Conservation (phyloP, 306 rosid species). For the Hylodesmum podocarpum region DNA sequence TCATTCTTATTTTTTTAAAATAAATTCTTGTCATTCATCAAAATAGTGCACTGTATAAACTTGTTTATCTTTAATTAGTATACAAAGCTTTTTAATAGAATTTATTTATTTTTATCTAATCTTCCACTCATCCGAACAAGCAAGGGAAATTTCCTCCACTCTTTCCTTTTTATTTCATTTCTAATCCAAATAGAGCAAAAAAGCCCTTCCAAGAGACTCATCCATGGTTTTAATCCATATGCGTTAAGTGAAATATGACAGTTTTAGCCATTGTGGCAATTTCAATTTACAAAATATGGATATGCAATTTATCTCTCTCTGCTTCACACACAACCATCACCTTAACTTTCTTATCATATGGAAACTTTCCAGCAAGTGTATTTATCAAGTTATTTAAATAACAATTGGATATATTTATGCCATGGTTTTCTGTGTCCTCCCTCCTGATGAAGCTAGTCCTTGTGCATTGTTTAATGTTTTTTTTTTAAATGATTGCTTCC, state of each 20-base stretch:
- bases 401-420: background rate
- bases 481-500: background rate
- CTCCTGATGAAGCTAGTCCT: background rate
- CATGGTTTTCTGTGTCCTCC: background rate
- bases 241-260: background rate
- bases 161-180: background rate
- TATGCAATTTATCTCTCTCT: background rate
- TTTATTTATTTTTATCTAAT: background rate
- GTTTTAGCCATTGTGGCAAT: background rate
- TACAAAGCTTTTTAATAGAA: no score
- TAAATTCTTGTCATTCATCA: background rate
- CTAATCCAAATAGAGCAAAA: background rate
- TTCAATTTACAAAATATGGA: conserved; percentile 9
- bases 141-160: background rate
- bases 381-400: background rate
- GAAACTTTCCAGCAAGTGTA: background rate
- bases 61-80: background rate
- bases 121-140: background rate
- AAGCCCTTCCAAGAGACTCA: background rate
- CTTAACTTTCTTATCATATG: background rate
- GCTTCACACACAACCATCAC: background rate
- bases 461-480: background rate
- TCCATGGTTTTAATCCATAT: background rate
- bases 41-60: background rate
- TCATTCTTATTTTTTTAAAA: background rate